A percentile compares a stretch with the other conserved stretches of the same genome.
Conservation (phyloP, 768 basidiomycete species). For the Boletus speciosus region DNA sequence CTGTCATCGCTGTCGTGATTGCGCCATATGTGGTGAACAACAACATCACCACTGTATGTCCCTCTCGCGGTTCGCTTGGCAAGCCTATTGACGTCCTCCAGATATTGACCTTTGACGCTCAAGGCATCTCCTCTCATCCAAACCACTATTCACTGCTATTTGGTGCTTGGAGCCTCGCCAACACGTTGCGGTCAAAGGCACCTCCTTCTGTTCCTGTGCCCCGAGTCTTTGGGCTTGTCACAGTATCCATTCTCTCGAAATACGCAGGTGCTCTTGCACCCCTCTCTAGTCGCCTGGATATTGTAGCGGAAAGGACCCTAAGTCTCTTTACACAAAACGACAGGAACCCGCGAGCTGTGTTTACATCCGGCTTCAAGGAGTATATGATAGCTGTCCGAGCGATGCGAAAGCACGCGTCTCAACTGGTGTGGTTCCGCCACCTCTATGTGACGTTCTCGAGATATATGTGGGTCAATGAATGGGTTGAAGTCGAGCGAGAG, state of each 20-base stretch:
- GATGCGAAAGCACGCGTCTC: constrained; percentile 69
- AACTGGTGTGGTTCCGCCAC: constrained; percentile 89
- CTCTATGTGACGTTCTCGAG: constrained; percentile 75
- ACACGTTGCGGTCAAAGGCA: constrained; percentile 26
- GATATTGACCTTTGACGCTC: constrained; percentile 83
- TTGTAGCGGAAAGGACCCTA: constrained; percentile 21
- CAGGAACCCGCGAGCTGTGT: constrained; percentile 29
- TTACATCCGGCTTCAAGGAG: constrained; percentile 53
- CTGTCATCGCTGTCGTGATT: constrained; percentile 55
- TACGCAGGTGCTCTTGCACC: constrained; percentile 58
- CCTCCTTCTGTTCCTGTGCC: constrained; percentile 33
- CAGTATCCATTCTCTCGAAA: constrained; percentile 54
- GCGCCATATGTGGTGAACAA: constrained; percentile 54
- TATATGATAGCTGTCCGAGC: constrained; percentile 61
- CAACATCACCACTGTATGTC: constrained; percentile 60
- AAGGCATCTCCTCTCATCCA: constrained; percentile 79
- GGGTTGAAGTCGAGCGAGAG: constrained; percentile 46
- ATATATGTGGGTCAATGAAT: constrained; percentile 93
- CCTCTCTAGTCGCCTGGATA: constrained; percentile 45
- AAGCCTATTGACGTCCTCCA: constrained; percentile 28
- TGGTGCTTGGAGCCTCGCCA: constrained; percentile 48
- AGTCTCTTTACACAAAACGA: background rate
- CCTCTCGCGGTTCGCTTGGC: background rate
- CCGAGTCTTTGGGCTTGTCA: constrained; percentile 57
- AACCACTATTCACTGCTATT: constrained; percentile 75